Evolutionary conservation across 192 early-diverging fungal species (phyloP), one percentile per base, ranked within the genome.

Genomic region (Umbelopsis sp.): DNA sequence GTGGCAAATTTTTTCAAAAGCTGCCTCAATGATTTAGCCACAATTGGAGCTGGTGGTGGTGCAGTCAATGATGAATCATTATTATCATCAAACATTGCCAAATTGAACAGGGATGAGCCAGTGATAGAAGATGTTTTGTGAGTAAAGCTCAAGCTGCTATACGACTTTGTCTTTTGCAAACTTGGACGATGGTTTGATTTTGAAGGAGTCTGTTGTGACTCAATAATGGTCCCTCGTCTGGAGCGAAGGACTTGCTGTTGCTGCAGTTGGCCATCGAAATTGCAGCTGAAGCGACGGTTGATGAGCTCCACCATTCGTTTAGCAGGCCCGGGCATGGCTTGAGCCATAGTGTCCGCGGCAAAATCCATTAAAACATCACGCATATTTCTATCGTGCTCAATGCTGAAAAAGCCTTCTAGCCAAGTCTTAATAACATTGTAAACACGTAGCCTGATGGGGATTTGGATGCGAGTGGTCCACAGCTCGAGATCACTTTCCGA

Each of bases 371-470:
- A 77, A 3, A 58, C 35, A 11, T 68, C 72, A 52, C 88, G 75
- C 2, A 75, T 72, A 21, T 80, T 80, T 23, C 78, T 75, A 37
- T 91, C 88, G 25, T 87, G 79, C 35, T 80, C 79, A 15, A 86
- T 77, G 35, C 81, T 82, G 78, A 86, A 92, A 72, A 93, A 92
- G 18, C 58, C 74, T 33, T 94, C 93, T 45, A 94, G 76, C 97
- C 97, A 98, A 22, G 75, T 81, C 69, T 92, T 95, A 71, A 97
- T 81, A 0, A 91, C 86, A 67, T 89, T 87, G 71, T 90, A 91
- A 1, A 96, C 93, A 3, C 90, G 88, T 46, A 87, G 73, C 21
- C 87, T 84, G 27, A 94, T 79, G n/a, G 93, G 86, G 18, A 74
- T 80, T 41, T 80, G 23, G 3, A 72, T 61, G 0, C 67, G 58